Evolutionary conservation across 352 stramenopile species (phyloP).

Genomic region (Globisporangium splendens): DNA sequence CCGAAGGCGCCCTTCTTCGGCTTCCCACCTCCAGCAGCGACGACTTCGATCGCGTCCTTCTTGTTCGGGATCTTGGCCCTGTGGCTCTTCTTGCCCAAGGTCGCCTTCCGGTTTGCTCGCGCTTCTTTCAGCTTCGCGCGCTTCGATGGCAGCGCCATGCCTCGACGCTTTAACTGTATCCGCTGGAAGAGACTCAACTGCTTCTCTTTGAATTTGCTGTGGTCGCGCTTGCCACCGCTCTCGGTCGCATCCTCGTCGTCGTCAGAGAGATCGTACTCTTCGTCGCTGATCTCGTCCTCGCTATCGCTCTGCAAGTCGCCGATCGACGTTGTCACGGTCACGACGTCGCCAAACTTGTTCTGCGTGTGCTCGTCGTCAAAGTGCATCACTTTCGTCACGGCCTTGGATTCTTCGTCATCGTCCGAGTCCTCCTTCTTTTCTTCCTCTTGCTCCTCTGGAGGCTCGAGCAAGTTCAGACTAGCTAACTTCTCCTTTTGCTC

Average conservation of each 20-base stretch:
- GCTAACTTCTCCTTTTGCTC: conserved; percentile 75
- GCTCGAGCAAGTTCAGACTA: conserved; percentile 49
- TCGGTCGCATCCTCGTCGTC: conserved; percentile 29
- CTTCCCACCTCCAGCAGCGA: conserved; percentile 11
- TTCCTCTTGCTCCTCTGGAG: conserved; percentile 19
- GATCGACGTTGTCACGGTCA: conserved; percentile 83
- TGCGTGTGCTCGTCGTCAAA: conserved; percentile 84
- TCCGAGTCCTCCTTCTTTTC: conserved; percentile 34
- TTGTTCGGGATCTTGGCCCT: conserved; percentile 28
- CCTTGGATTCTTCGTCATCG: conserved; percentile 22
- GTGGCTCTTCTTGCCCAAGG: conserved; percentile 31
- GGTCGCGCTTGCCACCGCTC: conserved; percentile 9
- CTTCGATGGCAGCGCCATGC: conserved; percentile 78
- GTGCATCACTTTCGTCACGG: conserved; percentile 63
- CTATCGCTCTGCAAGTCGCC: conserved; percentile 79
- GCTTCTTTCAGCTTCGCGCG: conserved; percentile 81
- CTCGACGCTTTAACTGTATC: conserved; percentile 83
- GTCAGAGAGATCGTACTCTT: conserved; percentile 51
- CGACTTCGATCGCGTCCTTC: conserved; percentile 34
- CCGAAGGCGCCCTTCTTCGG: conserved; percentile 19
- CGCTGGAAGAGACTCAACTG: conserved; percentile 84
- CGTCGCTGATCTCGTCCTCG: conserved; percentile 59
- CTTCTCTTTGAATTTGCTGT: conserved; percentile 46
- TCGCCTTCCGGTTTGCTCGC: conserved; percentile 62
- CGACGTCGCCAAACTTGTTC: conserved; percentile 82